Conservation (phyloP, 306 rosid species). For the Gynostemma pentaphyllum region DNA sequence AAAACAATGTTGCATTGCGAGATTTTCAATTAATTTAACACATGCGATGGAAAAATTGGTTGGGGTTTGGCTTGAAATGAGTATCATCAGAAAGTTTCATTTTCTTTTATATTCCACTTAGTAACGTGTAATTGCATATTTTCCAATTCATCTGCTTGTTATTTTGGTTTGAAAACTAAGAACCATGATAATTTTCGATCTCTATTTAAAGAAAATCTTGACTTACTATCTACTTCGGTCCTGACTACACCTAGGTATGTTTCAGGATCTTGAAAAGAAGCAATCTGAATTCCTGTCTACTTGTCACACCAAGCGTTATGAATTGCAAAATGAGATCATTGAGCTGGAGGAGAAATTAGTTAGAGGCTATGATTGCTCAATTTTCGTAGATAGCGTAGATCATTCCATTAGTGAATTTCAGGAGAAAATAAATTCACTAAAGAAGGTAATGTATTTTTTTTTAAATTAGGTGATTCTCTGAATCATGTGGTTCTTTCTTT, state of each 20-base stretch:
- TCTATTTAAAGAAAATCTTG: not conserved
- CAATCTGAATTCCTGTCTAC: constrained; percentile 30
- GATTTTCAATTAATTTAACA: not conserved
- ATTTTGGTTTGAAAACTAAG: not conserved
- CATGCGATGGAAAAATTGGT: not conserved
- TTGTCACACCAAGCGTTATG: constrained; percentile 25
- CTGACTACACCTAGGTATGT: constrained; percentile 3
- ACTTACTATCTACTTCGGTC: not conserved
- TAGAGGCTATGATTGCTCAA: constrained; percentile 27
- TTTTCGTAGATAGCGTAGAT: constrained; percentile 30
- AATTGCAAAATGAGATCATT: constrained; percentile 37
- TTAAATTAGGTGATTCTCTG: not conserved
- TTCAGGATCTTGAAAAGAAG: constrained; percentile 59
- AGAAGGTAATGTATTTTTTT: constrained; percentile 39
- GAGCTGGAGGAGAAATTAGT: constrained; percentile 44
- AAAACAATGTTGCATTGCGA: not conserved
- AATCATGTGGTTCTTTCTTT: not conserved
- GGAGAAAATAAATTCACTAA: constrained; percentile 39
- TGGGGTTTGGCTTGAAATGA: not conserved
- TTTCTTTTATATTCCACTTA: not conserved
- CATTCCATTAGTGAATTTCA: constrained; percentile 29
- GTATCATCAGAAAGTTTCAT: not conserved
- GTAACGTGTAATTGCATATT: not conserved
- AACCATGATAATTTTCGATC: not conserved
- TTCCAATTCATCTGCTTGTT: not conserved